Evolutionary conservation across 208 protist species (phyloP), one percentile per base, ranked within the genome.

Genomic region (Crithidia sp.): DNA sequence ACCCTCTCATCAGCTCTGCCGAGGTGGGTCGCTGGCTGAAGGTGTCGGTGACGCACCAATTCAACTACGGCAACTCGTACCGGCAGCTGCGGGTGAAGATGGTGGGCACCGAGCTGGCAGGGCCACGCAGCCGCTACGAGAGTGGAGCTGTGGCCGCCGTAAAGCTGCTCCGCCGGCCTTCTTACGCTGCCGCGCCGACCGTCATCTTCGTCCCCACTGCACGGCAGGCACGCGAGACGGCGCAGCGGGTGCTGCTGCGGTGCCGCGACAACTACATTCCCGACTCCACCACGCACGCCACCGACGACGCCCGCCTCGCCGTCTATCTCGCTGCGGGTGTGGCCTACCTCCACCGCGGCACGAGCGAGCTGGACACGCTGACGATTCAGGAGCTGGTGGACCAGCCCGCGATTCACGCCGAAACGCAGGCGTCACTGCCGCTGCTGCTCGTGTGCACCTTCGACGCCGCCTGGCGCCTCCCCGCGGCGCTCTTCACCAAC

Each of bases 11-110:
- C 58, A 95, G 89, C 74, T 81, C 71, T 17, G 78, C 69, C 13
- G 92, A 97, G 78, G 61, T 97, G n/a, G 84, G 87, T n/a, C 88
- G 86, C 28, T 96, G 92, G 92, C 82, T 96, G 79, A 78, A 80
- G 55, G 84, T 96, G 28, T 79, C 84, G 12, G 44, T 53, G 28
- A 66, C 74, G 5, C 58, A 77, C 28, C 92, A 94, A 74, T 93
- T 86, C 73, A 96, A 96, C 75, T 94, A 87, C 71, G 90, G 92
- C 47, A 82, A 62, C 59, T 88, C 83, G 39, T 93, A 91, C 81
- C 83, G 92, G 5, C 82, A 89, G 69, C 74, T 94, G 56, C 87
- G 76, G 12, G 88, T 94, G 59, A 83, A 79, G 56, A 58, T 94
- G 49, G 88, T 86, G 40, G 83, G 76, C 43, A 52, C 93, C 43